A percentile compares a stretch with the other conserved stretches of the same genome.
These are phyloP conservation scores for Xylariaceae sp. DNA, from an alignment of 2,329 filamentous ascomycete species.

Conservation along the genomic window DNA sequence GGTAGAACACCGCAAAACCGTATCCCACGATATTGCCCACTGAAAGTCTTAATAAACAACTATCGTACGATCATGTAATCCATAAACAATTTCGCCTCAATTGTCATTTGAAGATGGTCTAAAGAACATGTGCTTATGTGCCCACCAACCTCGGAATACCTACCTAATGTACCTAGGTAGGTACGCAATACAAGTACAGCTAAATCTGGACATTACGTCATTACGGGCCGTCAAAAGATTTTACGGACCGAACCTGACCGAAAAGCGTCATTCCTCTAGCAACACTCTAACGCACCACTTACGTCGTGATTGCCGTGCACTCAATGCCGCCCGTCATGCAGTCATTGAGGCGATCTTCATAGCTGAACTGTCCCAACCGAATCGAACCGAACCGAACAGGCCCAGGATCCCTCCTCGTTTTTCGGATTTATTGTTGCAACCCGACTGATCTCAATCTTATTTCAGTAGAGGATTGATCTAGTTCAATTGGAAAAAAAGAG, in stretches of 20 bases:
- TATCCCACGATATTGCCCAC: too few species aligned
- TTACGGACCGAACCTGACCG: not conserved
- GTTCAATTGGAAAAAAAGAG: not conserved
- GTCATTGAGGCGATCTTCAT: constrained; percentile 16
- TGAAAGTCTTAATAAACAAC: too few species aligned
- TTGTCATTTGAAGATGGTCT: too few species aligned
- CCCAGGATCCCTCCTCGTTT: not conserved
- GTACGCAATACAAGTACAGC: too few species aligned
- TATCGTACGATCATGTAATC: too few species aligned
- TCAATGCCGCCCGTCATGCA: constrained; percentile 7
- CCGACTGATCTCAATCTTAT: not conserved
- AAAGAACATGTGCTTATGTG: too few species aligned
- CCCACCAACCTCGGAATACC: too few species aligned
- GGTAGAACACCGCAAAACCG: too few species aligned
- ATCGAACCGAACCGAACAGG: not conserved
- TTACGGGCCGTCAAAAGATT: not conserved
- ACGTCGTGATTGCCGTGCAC: not conserved
- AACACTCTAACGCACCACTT: not conserved
- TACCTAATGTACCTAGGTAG: too few species aligned
- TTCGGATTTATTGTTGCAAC: not conserved
- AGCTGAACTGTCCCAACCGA: not conserved
- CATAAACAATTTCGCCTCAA: too few species aligned
- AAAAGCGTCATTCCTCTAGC: not conserved
- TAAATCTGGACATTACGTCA: not conserved
- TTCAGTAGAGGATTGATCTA: not conserved